Evolutionary conservation across 345 rosid genomes (phyloP).

Genomic region (Noccaea caerulescens): DNA sequence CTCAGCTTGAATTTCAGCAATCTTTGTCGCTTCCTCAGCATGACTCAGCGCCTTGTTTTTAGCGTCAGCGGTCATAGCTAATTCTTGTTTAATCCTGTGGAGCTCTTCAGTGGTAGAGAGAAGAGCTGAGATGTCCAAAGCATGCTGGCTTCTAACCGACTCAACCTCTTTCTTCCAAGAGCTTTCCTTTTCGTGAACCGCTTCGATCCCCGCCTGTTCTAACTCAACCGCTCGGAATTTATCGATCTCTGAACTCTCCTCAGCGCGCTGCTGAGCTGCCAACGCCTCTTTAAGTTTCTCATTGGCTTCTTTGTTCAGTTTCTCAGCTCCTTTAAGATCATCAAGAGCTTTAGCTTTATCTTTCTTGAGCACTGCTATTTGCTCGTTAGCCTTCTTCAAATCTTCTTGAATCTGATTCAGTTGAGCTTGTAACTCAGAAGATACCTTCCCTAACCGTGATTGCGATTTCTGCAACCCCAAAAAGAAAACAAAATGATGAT

Average conservation of each 20-base stretch:
- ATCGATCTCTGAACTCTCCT: conserved; percentile 86
- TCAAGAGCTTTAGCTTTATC: conserved; percentile 74
- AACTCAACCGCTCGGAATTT: conserved; percentile 83
- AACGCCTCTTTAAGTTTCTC: conserved; percentile 82
- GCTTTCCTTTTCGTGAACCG: conserved; percentile 75
- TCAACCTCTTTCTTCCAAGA: conserved; percentile 85
- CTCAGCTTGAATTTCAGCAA: conserved; percentile 84
- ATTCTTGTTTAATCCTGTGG: conserved; percentile 69
- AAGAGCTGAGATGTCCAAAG: conserved; percentile 77
- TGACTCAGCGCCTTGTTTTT: conserved; percentile 86
- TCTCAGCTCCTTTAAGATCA: conserved; percentile 74
- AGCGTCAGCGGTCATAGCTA: conserved; percentile 76
- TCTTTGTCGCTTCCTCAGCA: conserved; percentile 91
- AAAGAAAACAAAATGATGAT: not conserved
- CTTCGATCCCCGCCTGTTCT: conserved; percentile 90
- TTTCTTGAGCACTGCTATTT: conserved; percentile 64
- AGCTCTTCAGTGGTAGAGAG: conserved; percentile 79
- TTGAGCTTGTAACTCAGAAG: conserved; percentile 68
- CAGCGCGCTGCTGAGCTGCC: conserved; percentile 89
- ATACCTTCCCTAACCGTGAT: conserved; percentile 58
- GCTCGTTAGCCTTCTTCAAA: conserved; percentile 77
- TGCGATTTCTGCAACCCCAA: conserved; percentile 58
- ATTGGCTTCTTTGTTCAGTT: conserved; percentile 64
- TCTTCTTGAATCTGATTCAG: conserved; percentile 73
- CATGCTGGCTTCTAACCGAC: conserved; percentile 79